Evolutionary conservation across 768 basidiomycete species (phyloP).

Genomic region (Panaeolus cyanescens): DNA sequence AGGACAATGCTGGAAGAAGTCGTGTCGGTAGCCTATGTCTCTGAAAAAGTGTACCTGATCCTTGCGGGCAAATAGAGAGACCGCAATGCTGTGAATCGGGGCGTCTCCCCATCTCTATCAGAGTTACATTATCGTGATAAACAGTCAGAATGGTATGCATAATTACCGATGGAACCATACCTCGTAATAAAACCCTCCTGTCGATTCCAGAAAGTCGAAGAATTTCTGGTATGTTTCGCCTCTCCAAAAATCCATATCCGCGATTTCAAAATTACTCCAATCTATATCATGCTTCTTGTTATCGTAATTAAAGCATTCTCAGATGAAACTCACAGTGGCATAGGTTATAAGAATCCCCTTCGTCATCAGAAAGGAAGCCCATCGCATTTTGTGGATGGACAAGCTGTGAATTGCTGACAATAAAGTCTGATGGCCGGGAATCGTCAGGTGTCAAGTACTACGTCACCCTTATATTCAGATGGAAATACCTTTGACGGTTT

Average conservation of each 20-base stretch:
- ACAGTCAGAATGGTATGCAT: not conserved
- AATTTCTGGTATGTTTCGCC: conserved; percentile 80
- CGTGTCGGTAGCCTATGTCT: conserved; percentile 85
- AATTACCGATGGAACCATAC: conserved; percentile 34
- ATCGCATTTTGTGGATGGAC: conserved; percentile 68
- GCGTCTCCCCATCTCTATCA: conserved; percentile 84
- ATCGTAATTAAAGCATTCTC: not conserved
- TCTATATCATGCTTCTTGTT: conserved; percentile 37
- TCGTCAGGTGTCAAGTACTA: too few species aligned
- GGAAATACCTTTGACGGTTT: conserved; percentile 61
- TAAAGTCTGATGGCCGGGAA: conserved; percentile 72
- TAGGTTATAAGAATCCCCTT: conserved; percentile 64
- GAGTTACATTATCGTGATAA: not conserved
- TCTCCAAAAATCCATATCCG: conserved; percentile 87
- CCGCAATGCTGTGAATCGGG: conserved; percentile 75
- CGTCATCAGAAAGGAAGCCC: conserved; percentile 71
- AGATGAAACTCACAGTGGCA: conserved; percentile 56
- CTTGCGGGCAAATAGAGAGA: conserved; percentile 70
- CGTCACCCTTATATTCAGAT: too few species aligned
- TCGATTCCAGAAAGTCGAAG: conserved; percentile 79
- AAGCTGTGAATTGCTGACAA: conserved; percentile 59
- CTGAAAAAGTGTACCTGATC: conserved; percentile 81
- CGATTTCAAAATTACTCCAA: conserved; percentile 95
- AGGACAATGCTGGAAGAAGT: conserved; percentile 79
- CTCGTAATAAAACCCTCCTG: conserved; percentile 93